Conservation (phyloP, 1,284 basidiomycete genomes). For the Microstroma glucosiphilum region DNA sequence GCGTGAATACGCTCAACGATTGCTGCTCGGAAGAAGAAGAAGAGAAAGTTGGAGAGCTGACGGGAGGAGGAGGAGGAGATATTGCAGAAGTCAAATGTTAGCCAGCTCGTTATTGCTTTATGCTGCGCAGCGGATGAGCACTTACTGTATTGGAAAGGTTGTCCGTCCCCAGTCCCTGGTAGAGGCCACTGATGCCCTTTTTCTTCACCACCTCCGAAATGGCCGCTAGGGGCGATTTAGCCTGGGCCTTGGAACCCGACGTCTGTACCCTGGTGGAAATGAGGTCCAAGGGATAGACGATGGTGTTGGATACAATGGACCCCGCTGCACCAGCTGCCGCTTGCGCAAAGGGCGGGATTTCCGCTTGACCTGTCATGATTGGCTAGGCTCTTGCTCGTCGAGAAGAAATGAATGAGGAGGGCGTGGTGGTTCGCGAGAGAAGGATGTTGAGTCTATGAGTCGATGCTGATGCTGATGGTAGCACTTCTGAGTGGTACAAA, state of each 20-base stretch:
- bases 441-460: no score
- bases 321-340: slow-evolving; percentile 24
- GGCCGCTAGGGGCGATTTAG: slow-evolving; percentile 20
- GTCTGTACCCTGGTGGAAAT: slow-evolving; percentile 53
- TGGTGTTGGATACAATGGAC: slow-evolving; percentile 52
- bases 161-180: slow-evolving; percentile 51
- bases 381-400: neutral
- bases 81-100: slow-evolving; percentile 36
- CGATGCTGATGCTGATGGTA: no score
- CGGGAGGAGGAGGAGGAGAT: slow-evolving; percentile 28
- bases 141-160: slow-evolving; percentile 53
- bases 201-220: slow-evolving; percentile 28
- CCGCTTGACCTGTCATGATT: neutral
- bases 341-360: slow-evolving; percentile 6
- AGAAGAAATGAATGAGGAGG: no score
- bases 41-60: slow-evolving; percentile 24
- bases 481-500: no score
- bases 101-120: neutral
- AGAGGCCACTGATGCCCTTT: slow-evolving; percentile 38
- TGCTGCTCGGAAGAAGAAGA: slow-evolving; percentile 40
- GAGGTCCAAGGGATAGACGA: slow-evolving; percentile 55
- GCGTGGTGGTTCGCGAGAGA: no score
- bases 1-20: slow-evolving; percentile 23
- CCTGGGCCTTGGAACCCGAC: slow-evolving; percentile 18
- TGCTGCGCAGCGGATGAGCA: slow-evolving; percentile 45